Evolutionary conservation across 2,329 filamentous ascomycete genomes (phyloP).

Genomic region (Phyllosticta capitalensis): DNA sequence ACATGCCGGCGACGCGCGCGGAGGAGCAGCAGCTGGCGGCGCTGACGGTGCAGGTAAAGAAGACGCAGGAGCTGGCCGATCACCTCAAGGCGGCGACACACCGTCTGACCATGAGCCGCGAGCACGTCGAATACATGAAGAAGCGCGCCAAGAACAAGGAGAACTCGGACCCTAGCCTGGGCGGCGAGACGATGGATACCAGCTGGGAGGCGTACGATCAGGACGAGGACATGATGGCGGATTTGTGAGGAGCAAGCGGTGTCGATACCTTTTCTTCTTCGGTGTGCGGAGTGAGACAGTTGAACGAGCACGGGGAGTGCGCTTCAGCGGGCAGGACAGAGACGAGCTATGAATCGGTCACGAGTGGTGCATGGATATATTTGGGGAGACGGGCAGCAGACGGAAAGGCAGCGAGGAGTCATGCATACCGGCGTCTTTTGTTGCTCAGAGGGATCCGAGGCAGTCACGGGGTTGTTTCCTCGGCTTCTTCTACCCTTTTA

Average conservation of each 20-base stretch:
- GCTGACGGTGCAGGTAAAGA: conserved; percentile 40
- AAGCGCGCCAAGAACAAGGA: conserved; percentile 37
- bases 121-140: conserved; percentile 47
- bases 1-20: conserved; percentile 28
- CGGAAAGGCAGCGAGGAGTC: too few relatives aligned
- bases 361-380: neutral
- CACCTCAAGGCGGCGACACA: conserved; percentile 46
- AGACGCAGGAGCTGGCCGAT: conserved; percentile 41
- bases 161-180: conserved; percentile 19
- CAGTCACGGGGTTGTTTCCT: too few relatives aligned
- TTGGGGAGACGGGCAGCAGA: neutral
- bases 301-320: neutral
- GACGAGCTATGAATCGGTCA: too few relatives aligned
- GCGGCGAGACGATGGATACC: conserved; percentile 26
- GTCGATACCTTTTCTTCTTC: neutral
- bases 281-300: neutral
- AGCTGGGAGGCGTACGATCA: conserved; percentile 25
- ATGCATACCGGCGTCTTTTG: too few relatives aligned
- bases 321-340: too few relatives aligned
- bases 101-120: conserved; percentile 47
- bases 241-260: conserved; percentile 20
- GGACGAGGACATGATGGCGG: conserved; percentile 32
- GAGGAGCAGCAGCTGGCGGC: conserved; percentile 33
- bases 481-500: too few relatives aligned
- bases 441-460: too few relatives aligned